phyloP scores from a whole-genome alignment of 441 rosid species.

The Sinapis alba region DNA sequence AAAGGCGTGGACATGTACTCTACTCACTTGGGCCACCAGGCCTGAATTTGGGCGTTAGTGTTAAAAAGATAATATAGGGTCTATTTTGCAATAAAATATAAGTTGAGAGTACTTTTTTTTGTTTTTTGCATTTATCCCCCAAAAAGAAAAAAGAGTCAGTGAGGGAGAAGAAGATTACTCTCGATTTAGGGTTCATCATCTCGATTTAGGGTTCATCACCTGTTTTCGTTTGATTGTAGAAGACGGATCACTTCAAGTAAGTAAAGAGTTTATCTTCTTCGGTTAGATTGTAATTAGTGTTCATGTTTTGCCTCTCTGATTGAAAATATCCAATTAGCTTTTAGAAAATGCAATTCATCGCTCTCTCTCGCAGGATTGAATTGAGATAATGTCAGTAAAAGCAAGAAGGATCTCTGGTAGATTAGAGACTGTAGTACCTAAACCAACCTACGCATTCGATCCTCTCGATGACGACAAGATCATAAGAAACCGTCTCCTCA shows the following conservation, averaged over 20 bases:
- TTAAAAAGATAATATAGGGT: neutral
- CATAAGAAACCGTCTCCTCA: constrained; percentile 78
- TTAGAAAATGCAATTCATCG: neutral
- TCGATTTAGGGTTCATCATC: constrained; percentile 27
- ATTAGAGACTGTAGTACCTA: constrained; percentile 55
- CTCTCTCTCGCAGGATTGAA: constrained; percentile 35
- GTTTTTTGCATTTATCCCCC: neutral
- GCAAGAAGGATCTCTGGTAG: constrained; percentile 68
- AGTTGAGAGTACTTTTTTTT: neutral
- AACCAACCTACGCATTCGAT: constrained; percentile 75
- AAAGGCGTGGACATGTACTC: neutral
- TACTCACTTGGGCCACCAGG: neutral
- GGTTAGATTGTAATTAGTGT: neutral
- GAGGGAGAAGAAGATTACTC: neutral
- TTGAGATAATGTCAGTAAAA: constrained; percentile 56
- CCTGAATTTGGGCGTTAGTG: neutral
- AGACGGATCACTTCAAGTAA: constrained; percentile 19
- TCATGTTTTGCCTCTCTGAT: too few species aligned
- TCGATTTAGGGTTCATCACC: constrained; percentile 25
- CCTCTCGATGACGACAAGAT: constrained; percentile 74
- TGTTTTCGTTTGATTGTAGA: neutral
- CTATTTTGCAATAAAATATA: constrained; percentile 10
- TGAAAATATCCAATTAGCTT: neutral
- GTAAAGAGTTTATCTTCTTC: neutral
- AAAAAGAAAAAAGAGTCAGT: neutral